These are phyloP conservation scores for Sporothrix humicola DNA, from an alignment of 2,329 filamentous ascomycete genomes.

Conservation along the genomic window DNA sequence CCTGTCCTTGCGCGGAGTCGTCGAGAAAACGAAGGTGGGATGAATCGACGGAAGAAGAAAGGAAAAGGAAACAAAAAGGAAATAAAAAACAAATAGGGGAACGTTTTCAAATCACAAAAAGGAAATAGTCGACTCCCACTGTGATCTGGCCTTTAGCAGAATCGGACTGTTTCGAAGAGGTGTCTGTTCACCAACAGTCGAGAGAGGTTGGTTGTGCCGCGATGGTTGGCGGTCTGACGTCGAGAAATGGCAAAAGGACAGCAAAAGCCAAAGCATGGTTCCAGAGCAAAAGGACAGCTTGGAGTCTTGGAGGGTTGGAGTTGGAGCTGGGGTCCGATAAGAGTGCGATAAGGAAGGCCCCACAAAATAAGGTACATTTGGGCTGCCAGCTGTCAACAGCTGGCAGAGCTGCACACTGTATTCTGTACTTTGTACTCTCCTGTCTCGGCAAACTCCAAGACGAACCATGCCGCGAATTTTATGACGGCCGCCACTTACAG, in stretches of 20 bases:
- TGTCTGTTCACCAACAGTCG: not conserved
- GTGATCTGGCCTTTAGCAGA: constrained; percentile 30
- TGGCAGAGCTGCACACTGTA: not conserved
- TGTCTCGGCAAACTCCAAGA: not conserved
- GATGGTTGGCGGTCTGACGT: constrained; percentile 30
- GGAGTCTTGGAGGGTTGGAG: constrained; percentile 31
- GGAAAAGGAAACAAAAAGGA: not conserved
- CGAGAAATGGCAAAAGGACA: constrained; percentile 26
- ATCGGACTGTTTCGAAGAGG: not conserved
- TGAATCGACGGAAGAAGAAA: not conserved
- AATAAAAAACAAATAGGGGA: not conserved
- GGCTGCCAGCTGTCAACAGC: constrained; percentile 19
- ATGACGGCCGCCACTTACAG: too few relatives aligned
- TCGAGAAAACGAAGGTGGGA: not conserved
- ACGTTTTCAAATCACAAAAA: not conserved
- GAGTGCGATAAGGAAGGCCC: constrained; percentile 27
- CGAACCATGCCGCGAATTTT: too few relatives aligned
- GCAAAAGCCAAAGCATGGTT: not conserved
- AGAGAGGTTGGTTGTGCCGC: constrained; percentile 1
- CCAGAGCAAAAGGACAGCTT: constrained; percentile 33
- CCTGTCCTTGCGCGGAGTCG: not conserved
- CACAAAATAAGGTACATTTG: not conserved
- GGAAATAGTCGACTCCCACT: constrained; percentile 1
- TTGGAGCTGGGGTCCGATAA: constrained; percentile 36
- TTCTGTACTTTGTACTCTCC: not conserved